phyloP scores from a whole-genome alignment of 805 yeast species.

The Blastobotrys robertii region DNA sequence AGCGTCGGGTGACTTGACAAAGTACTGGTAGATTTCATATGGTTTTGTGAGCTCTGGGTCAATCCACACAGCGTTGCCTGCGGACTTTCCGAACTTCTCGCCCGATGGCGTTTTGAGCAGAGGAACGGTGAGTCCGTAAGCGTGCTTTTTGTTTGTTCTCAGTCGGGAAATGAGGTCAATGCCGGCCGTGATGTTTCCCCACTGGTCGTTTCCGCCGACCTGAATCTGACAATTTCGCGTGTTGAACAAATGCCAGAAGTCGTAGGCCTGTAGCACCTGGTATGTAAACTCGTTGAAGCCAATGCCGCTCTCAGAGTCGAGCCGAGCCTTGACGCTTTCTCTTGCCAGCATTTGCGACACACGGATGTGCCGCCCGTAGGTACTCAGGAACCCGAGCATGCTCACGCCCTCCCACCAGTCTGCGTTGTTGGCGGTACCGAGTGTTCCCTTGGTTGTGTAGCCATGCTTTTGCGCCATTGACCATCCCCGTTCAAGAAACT shows the following conservation, averaged over 20 bases:
- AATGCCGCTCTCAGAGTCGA: slow-evolving; percentile 60
- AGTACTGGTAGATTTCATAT: slow-evolving; percentile 75
- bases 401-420: slow-evolving; percentile 79
- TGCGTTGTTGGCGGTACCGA: slow-evolving; percentile 52
- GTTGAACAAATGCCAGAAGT: slow-evolving; percentile 71
- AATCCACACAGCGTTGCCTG: slow-evolving; percentile 92
- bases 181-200: slow-evolving; percentile 98
- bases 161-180: slow-evolving; percentile 71
- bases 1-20: slow-evolving; percentile 68
- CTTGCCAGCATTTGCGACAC: slow-evolving; percentile 81
- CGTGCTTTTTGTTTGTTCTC: slow-evolving; percentile 16
- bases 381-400: slow-evolving; percentile 68
- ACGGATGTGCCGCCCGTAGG: slow-evolving; percentile 68
- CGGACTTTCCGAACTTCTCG: slow-evolving; percentile 91
- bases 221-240: slow-evolving; percentile 56
- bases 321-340: slow-evolving; percentile 73
- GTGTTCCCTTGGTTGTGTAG: slow-evolving; percentile 22
- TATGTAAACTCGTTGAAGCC: slow-evolving; percentile 94
- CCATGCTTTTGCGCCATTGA: slow-evolving; percentile 49
- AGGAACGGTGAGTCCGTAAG: slow-evolving; percentile 81
- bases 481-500: slow-evolving; percentile 53
- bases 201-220: slow-evolving; percentile 93
- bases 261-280: slow-evolving; percentile 88
- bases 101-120: slow-evolving; percentile 80
- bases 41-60: slow-evolving; percentile 67